Base-by-base conservation (phyloP, 306 rosid species). In the Canavalia gladiata region DNA sequence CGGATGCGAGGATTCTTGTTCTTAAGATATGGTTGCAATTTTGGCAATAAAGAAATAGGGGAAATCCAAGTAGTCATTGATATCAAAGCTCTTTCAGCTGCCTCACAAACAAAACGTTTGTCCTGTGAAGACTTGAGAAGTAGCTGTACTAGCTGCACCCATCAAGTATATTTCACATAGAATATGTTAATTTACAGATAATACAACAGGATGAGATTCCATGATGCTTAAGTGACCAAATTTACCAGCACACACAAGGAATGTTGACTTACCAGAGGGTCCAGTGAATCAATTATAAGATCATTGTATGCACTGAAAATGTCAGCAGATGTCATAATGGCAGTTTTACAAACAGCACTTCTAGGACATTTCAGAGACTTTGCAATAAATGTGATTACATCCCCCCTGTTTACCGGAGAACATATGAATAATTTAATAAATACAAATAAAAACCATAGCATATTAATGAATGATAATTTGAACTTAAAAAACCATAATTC, bases 41-140 rank as follows among this genome's bases (percentile, higher is more conserved):
- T 96, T 68, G 99, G 98, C 57, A 96, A 80, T 85, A 96, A 86
- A 51, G 89, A 82, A 56, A 75, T 47, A 10, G 99, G 98, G 75
- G 98, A 91, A 82, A 96, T 84, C 87, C 88, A 88, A 25, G 90
- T 86, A 67, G 97, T 93, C 99, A 93, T 90, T 35, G 90, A 88
- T 70, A 93, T 88, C 84, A 96, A 84, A 74, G 99, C 98, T 82
- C 73, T 96, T 84, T 89, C 98, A 13, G 99, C 99, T 31, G 98
- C 99, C 77, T 96, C 99, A 12, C 99, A 96, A 12, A 96, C 98
- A 84, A 96, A 96, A 76, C 98, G 91, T 85, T 93, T 96, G 89
- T 96, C 99, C 90, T 93, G 98, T 6, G 98, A 96, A 81, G 99
- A 84, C 87, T 96, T 96, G 72, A 96, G 99, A 86, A 96, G 98